A percentile compares a stretch with the other conserved stretches of the same genome.
Conservation (phyloP, 495 filamentous ascomycete genomes). For the Daldinia loculata region DNA sequence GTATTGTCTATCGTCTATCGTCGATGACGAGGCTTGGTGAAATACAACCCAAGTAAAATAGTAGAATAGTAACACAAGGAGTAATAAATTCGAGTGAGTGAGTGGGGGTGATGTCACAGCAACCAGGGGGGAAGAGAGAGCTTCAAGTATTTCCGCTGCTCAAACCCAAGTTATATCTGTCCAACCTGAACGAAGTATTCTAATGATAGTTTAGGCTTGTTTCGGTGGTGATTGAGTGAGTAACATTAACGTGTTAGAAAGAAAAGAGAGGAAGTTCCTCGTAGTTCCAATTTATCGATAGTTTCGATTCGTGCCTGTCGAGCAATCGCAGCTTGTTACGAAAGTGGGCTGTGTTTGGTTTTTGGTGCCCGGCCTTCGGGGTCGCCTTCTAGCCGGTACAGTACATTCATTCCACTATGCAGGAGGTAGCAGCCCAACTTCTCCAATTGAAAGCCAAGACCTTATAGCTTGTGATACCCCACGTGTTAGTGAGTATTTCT, state of each 20-base stretch:
- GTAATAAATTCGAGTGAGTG: conserved; percentile 4
- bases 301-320: conserved; percentile 43
- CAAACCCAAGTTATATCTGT: conserved; percentile 14
- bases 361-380: conserved; percentile 30
- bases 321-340: conserved; percentile 35
- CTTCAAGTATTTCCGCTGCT: conserved; percentile 17
- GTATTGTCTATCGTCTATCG: background rate
- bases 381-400: conserved; percentile 8
- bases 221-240: conserved; percentile 9
- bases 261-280: conserved; percentile 14
- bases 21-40: background rate
- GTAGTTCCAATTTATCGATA: conserved; percentile 38
- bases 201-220: conserved; percentile 19
- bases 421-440: background rate
- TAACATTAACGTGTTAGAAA: conserved; percentile 15
- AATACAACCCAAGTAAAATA: background rate
- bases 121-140: conserved; percentile 21
- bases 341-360: conserved; percentile 41
- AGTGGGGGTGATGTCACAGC: conserved; percentile 47
- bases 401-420: background rate
- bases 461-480: background rate
- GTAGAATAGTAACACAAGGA: background rate
- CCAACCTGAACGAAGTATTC: background rate
- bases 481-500: background rate
- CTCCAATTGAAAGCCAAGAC: background rate